Base-by-base conservation (phyloP, 164 flowering plant genomes). In the Taxillus chinensis region DNA sequence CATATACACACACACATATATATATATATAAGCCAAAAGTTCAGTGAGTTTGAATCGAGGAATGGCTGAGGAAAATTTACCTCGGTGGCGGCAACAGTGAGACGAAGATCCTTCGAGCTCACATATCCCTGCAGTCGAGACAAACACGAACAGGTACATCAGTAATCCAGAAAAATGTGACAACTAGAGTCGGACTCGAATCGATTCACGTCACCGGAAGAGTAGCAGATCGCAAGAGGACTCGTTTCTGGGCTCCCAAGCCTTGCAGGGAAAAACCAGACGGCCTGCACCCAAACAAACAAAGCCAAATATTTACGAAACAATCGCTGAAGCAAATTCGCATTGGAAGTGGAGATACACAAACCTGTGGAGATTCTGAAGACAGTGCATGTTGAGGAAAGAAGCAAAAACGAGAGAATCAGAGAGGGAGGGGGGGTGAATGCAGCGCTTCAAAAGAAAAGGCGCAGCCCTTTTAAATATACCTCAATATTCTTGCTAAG, bases 311-410 rank as follows among this genome's bases (percentile, higher is more conserved):
- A 3, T 10, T 43, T 42, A 37, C 49, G 17, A 27, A 16, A 54
- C 37, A 37, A 4, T 12, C 4, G 3, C 17, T 17, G 27, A 17
- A 40, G 11, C 5, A 5, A 41, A 41, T 3, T 4, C 15, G 41
- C 38, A 67, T 11, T 16, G 16, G 41, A 11, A 57, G 3, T 6
- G 38, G 41, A 12, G 37, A 62, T 15, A 2, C 8, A 12, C 45
- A 45, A 13, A 78, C 78, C 81, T 75, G 45, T 77, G 53, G 40
- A 79, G 75, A 66, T 63, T 74, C 59, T 77, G 80, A 62, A 82
- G 78, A 64, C 80, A 82, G 48, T 76, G 71, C 84, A 80, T 80
- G 14, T 4, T 8, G 11, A 14, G 2, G 0, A 48, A 14, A 12
- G 1, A 48, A 14, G 10, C 46, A 43, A 43, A 43, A 9, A 6